phyloP scores from a whole-genome alignment of 208 protist species.

The Leishmania guyanensis region DNA sequence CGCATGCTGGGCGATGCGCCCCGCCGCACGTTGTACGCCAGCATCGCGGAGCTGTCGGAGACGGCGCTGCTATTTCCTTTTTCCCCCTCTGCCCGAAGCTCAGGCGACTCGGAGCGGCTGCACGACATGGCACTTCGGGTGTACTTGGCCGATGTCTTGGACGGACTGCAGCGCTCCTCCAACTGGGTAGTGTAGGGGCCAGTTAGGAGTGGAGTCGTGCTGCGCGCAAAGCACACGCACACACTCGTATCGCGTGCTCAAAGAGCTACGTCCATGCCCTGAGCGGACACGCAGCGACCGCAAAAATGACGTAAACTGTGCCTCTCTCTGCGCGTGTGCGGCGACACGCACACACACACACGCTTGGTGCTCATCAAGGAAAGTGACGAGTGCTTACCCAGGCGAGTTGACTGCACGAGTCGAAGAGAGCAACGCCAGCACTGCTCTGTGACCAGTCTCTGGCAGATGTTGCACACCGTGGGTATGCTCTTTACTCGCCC shows the following conservation, averaged over 20 bases:
- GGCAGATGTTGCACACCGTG: not conserved
- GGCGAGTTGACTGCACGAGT: not conserved
- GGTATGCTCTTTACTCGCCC: not conserved
- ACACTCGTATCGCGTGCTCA: not conserved
- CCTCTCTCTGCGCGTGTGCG: not conserved
- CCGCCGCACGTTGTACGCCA: conserved; percentile 10
- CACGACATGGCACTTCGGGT: conserved; percentile 46
- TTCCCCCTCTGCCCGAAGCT: not conserved
- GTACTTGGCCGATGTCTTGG: conserved; percentile 54
- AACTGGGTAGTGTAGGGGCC: conserved; percentile 33
- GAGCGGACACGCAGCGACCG: not conserved
- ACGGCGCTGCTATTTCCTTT: conserved; percentile 14
- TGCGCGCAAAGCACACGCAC: not conserved
- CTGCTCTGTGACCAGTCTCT: not conserved
- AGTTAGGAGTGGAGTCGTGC: not conserved
- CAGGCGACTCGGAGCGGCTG: conserved; percentile 13
- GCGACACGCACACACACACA: not conserved
- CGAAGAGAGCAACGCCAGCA: not conserved
- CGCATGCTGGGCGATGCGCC: conserved; percentile 29
- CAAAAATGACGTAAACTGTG: not conserved
- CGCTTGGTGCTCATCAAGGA: not conserved
- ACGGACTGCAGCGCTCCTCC: conserved; percentile 49
- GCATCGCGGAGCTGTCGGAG: conserved; percentile 21
- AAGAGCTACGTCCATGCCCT: not conserved
- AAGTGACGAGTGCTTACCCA: not conserved